phyloP scores from a whole-genome alignment of 2,329 filamentous ascomycete species.

The Colletotrichum abscissum region DNA sequence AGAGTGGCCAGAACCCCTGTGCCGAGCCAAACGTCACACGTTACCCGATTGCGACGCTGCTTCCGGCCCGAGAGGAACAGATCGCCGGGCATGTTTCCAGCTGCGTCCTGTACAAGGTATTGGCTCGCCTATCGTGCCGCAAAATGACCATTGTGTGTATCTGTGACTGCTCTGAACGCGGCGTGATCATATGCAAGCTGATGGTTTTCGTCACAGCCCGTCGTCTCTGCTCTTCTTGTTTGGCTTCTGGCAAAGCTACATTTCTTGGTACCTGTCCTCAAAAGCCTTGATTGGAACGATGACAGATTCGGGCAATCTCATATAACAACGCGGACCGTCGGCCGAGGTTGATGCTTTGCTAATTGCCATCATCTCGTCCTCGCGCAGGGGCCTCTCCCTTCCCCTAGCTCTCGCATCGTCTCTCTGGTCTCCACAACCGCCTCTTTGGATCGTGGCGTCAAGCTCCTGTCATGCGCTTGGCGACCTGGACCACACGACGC shows the following conservation, averaged over 20 bases:
- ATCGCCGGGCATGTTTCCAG: neutral
- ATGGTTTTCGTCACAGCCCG: neutral
- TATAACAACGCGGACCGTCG: neutral
- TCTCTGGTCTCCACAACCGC: neutral
- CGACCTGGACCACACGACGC: neutral
- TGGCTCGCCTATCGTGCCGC: neutral
- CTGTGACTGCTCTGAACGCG: neutral
- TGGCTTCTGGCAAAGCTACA: neutral
- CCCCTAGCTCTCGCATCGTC: neutral
- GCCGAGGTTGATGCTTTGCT: neutral
- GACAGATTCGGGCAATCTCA: neutral
- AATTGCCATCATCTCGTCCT: neutral
- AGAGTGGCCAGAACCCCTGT: constrained; percentile 1
- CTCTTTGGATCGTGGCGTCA: constrained; percentile 2
- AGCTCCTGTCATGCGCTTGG: constrained; percentile 18
- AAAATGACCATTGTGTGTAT: neutral
- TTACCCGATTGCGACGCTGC: neutral
- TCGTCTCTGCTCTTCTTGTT: neutral
- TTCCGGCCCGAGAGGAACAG: neutral
- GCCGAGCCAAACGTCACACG: neutral
- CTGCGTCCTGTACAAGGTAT: neutral
- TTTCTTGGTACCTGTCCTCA: too few relatives aligned
- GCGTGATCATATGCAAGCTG: neutral
- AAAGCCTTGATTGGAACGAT: neutral
- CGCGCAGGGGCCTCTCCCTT: neutral